phyloP scores from a whole-genome alignment of 768 basidiomycete species.

The Xanthoconium purpureum region DNA sequence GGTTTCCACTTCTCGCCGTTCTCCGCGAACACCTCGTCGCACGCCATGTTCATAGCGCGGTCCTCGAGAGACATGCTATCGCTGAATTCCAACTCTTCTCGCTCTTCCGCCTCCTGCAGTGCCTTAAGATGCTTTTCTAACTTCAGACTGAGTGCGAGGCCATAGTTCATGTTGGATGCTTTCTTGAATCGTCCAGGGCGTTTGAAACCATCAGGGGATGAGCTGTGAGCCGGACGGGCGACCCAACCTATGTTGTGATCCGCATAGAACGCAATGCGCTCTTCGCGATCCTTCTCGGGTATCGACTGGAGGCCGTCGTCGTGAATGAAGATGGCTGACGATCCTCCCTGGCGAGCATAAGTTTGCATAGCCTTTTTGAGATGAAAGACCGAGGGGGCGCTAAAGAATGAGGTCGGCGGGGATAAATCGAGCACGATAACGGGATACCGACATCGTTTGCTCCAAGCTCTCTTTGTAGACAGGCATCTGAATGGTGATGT shows the following conservation, averaged over 20 bases:
- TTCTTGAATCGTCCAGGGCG: slow-evolving; percentile 87
- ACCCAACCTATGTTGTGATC: slow-evolving; percentile 60
- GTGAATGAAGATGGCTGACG: slow-evolving; percentile 55
- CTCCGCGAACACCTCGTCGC: slow-evolving; percentile 68
- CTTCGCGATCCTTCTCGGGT: slow-evolving; percentile 43
- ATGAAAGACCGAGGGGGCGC: slow-evolving; percentile 67
- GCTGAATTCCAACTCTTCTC: slow-evolving; percentile 33
- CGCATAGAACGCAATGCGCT: slow-evolving; percentile 51
- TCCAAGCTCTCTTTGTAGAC: slow-evolving; percentile 87
- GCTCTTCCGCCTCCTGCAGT: slow-evolving; percentile 43
- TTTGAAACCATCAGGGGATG: slow-evolving; percentile 26
- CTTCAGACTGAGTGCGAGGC: slow-evolving; percentile 41
- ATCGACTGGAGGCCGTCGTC: slow-evolving; percentile 60
- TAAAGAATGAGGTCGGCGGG: slow-evolving; percentile 19
- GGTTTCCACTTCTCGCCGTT: slow-evolving; percentile 60
- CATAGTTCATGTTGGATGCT: slow-evolving; percentile 89
- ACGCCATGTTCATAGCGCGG: slow-evolving; percentile 64
- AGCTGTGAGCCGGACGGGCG: slow-evolving; percentile 48
- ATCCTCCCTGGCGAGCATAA: slow-evolving; percentile 63
- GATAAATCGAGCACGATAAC: not conserved
- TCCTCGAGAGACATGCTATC: slow-evolving; percentile 60
- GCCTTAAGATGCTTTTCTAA: slow-evolving; percentile 35
- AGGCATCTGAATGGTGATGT: slow-evolving; percentile 78
- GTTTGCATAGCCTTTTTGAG: slow-evolving; percentile 62
- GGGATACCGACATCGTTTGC: slow-evolving; percentile 68